Base-by-base conservation (phyloP, 306 rosid genomes). In the Ormosia semicastrata region DNA sequence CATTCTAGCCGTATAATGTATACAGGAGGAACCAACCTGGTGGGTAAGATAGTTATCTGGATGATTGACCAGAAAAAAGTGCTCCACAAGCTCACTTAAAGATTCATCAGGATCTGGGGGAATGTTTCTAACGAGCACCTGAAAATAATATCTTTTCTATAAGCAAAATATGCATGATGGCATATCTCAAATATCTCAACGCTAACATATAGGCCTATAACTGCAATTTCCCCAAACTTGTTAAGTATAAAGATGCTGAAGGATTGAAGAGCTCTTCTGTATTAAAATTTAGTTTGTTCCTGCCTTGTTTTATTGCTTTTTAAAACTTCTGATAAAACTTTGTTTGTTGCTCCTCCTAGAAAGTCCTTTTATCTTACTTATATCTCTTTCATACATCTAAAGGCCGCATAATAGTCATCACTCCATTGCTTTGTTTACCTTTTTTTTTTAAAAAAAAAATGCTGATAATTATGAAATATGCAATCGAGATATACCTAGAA, bases 61-160 rank as follows among this genome's bases (percentile, higher is more conserved):
- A 92, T 95, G 99, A 76, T 95, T 95, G 87, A 95, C 99, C 64
- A 93, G 93, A 67, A 95, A 95, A 85, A 93, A 95, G 85, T 95
- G 99, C 87, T 95, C 98, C 88, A 93, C 97, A 72, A 85, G 92
- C 87, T 95, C 99, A 78, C 98, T 85, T 13, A 89, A 92, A 46
- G 99, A 90, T 87, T 93, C 98, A 69, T 95, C 98, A 4, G 91
- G 77, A 47, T 95, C 98, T 43, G 99, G 92, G 12, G 99, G 99
- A 85, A 95, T 85, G 78, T 93, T 95, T 86, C 87, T 86, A 32
- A 87, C 97, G 5, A 95, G 97, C 74, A 92, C 99, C 99, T 95
- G 86, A 12, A 64, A 84, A 60, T 40, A 84, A 73, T 11, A 75
- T 76, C 5, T 18, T 40, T 73, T 82, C 33, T 54, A 54, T 86